These are phyloP conservation scores for Geotrichum candidum DNA, from an alignment of 1,139 yeast species.

Conservation along the genomic window DNA sequence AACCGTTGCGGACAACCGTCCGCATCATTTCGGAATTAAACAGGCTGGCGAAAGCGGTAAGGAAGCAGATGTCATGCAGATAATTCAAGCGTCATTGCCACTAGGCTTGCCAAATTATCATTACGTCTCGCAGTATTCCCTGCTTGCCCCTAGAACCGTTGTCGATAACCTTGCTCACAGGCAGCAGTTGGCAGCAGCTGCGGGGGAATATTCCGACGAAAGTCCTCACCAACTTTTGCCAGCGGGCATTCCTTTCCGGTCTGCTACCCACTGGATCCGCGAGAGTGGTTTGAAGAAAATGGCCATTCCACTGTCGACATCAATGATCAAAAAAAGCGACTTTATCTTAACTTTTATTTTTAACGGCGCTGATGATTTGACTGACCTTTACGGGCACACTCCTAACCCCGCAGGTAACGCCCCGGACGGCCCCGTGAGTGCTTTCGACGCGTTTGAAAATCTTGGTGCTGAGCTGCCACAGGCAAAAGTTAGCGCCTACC, in stretches of 20 bases:
- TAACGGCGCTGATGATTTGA: constrained; percentile 19
- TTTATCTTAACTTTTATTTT: constrained; percentile 25
- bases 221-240: neutral
- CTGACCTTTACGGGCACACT: constrained; percentile 1
- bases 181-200: neutral
- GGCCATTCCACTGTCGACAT: constrained; percentile 22
- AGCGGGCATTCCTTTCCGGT: constrained; percentile 15
- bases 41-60: neutral
- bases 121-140: constrained; percentile 22
- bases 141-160: constrained; percentile 23
- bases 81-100: constrained; percentile 25
- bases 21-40: neutral
- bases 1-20: constrained; percentile 7
- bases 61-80: constrained; percentile 13
- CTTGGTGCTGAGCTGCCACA: neutral
- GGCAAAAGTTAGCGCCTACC: constrained; percentile 4
- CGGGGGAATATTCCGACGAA: neutral
- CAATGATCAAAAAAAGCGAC: constrained; percentile 17
- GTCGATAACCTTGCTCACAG: constrained; percentile 1
- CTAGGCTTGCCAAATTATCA: constrained; percentile 26
- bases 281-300: constrained; percentile 19
- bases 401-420: neutral
- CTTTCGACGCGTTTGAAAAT: neutral
- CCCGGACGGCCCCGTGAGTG: constrained; percentile 1
- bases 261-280: constrained; percentile 22